Percentiles rank a stretch among this genome's conserved stretches.
Conservation (phyloP, 2,329 filamentous ascomycete species). For the Ploettnerulaceae sp. region DNA sequence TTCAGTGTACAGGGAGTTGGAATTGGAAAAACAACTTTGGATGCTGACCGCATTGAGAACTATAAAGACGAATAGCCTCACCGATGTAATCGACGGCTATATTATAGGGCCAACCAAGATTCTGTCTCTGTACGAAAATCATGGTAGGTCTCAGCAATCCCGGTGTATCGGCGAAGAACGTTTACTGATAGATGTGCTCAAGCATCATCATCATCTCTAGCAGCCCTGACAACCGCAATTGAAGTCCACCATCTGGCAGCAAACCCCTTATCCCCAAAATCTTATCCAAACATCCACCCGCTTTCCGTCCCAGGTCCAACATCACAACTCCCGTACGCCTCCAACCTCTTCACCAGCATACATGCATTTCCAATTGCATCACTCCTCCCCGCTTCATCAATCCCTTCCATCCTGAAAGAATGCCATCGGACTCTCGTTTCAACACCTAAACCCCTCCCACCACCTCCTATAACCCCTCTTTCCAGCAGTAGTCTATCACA, state of each 20-base stretch:
- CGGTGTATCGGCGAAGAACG: background rate
- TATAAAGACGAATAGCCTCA: constrained; percentile 33
- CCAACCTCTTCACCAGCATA: constrained; percentile 43
- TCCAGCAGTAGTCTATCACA: constrained; percentile 2
- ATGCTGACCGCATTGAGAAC: constrained; percentile 52
- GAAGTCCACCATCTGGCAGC: constrained; percentile 43
- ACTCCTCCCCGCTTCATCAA: constrained; percentile 50
- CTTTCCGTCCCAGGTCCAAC: constrained; percentile 34
- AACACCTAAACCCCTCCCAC: background rate
- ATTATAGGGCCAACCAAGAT: constrained; percentile 17
- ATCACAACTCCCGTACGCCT: constrained; percentile 36
- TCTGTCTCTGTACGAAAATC: constrained; percentile 32
- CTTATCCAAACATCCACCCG: constrained; percentile 34
- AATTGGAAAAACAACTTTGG: constrained; percentile 55
- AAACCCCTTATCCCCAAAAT: constrained; percentile 33
- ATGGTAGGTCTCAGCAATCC: constrained; percentile 26
- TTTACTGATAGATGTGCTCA: background rate
- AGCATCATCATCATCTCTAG: constrained; percentile 30
- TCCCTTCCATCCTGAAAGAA: constrained; percentile 51
- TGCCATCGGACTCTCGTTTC: constrained; percentile 52
- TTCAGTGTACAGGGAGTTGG: constrained; percentile 46
- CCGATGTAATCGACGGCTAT: constrained; percentile 30
- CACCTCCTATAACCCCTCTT: background rate
- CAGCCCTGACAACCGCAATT: constrained; percentile 34
- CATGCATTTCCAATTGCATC: constrained; percentile 53